A percentile compares a stretch with the other conserved stretches of the same genome.
phyloP scores from a whole-genome alignment of 345 rosid genomes.

The Aethionema arabicum region DNA sequence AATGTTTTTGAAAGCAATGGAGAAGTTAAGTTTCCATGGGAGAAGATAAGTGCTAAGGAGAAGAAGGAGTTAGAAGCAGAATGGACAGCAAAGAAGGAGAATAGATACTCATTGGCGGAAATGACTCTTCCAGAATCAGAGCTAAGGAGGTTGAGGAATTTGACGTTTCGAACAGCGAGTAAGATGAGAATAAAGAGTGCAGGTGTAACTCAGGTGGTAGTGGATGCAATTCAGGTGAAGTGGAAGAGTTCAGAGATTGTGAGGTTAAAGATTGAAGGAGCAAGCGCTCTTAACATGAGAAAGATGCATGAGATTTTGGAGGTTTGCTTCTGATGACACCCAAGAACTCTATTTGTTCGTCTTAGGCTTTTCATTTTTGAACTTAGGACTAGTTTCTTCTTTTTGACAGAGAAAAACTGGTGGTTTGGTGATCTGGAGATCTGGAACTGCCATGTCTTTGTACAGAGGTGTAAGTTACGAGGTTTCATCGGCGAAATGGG shows the following conservation, averaged over 20 bases:
- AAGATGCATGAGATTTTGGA: constrained; percentile 88
- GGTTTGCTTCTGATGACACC: constrained; percentile 50
- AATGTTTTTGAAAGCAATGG: constrained; percentile 44
- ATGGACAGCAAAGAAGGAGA: constrained; percentile 56
- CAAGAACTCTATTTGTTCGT: neutral
- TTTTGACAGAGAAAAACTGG: constrained; percentile 77
- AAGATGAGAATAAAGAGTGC: constrained; percentile 59
- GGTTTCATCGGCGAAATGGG: constrained; percentile 56
- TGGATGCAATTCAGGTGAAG: constrained; percentile 63
- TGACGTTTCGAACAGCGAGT: constrained; percentile 60
- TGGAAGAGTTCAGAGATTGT: constrained; percentile 82
- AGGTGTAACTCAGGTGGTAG: constrained; percentile 73
- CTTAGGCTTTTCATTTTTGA: constrained; percentile 14
- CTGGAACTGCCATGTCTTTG: constrained; percentile 72
- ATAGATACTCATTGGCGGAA: constrained; percentile 67
- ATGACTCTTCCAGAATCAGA: constrained; percentile 85
- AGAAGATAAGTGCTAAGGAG: constrained; percentile 51
- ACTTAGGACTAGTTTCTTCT: neutral
- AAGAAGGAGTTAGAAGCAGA: constrained; percentile 40
- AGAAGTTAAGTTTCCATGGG: constrained; percentile 82
- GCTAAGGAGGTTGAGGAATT: constrained; percentile 74
- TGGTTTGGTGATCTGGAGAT: constrained; percentile 97
- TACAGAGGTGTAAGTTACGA: constrained; percentile 90
- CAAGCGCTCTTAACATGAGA: constrained; percentile 87
- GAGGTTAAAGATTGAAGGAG: constrained; percentile 83